Percentiles rank a stretch among this genome's conserved stretches.
These are phyloP conservation scores for Fusarium anthophilum DNA, from an alignment of 2,329 filamentous ascomycete species.

Conservation along the genomic window DNA sequence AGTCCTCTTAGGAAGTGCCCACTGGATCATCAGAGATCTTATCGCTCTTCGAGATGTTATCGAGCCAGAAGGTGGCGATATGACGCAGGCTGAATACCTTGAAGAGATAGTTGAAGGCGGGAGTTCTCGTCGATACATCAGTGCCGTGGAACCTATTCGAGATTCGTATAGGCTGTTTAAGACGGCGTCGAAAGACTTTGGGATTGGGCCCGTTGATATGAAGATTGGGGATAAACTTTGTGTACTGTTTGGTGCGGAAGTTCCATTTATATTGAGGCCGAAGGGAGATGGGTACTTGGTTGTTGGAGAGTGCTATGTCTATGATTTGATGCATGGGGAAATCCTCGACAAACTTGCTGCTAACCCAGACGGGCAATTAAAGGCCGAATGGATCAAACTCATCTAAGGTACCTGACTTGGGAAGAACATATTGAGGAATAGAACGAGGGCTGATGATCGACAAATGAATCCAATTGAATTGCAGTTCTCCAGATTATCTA, in stretches of 20 bases:
- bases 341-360: neutral
- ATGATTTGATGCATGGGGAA: neutral
- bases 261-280: neutral
- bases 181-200: neutral
- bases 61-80: accelerated
- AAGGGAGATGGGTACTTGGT: neutral
- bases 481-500: neutral
- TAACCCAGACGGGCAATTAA: accelerated
- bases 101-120: accelerated
- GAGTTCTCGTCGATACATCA: accelerated
- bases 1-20: accelerated
- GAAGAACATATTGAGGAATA: too few relatives aligned
- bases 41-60: neutral
- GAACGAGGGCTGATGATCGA: accelerated
- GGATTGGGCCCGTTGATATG: neutral
- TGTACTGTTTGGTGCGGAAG: neutral
- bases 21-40: neutral
- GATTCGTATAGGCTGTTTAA: accelerated
- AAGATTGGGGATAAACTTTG: neutral
- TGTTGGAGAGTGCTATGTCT: neutral
- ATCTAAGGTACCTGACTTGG: accelerated
- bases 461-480: accelerated
- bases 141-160: accelerated
- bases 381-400: neutral
- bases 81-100: accelerated